A percentile compares a stretch with the other conserved stretches of the same genome.
phyloP scores from a whole-genome alignment of 805 yeast genomes.

The Scheffersomyces stipitis region DNA sequence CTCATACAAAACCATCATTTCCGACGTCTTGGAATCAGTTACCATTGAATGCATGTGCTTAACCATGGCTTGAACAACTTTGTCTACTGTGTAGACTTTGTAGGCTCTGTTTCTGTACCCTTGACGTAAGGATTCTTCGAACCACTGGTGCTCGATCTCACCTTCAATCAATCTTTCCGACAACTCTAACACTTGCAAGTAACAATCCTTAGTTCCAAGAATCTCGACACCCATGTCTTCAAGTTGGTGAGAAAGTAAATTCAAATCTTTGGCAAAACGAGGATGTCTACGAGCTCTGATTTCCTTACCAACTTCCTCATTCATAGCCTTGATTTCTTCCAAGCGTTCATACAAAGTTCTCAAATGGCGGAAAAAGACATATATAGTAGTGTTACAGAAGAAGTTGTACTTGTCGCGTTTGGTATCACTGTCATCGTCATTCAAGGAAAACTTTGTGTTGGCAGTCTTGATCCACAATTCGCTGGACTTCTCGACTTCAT shows the following conservation, averaged over 20 bases:
- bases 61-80: constrained; percentile 68
- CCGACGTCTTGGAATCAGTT: constrained; percentile 76
- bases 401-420: constrained; percentile 64
- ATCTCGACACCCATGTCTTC: constrained; percentile 79
- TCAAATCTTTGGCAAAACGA: constrained; percentile 84
- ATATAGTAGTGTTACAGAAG: constrained; percentile 85
- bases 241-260: constrained; percentile 74
- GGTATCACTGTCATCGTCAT: constrained; percentile 17
- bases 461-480: constrained; percentile 45
- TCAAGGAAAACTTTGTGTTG: constrained; percentile 26
- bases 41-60: constrained; percentile 87
- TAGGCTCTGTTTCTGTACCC: constrained; percentile 93
- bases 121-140: constrained; percentile 93
- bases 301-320: constrained; percentile 70
- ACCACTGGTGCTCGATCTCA: constrained; percentile 89
- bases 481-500: constrained; percentile 36
- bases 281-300: constrained; percentile 61
- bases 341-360: constrained; percentile 80
- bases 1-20: constrained; percentile 79
- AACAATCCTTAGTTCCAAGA: constrained; percentile 60
- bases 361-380: constrained; percentile 84
- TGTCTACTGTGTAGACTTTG: constrained; percentile 89
- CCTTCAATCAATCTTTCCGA: constrained; percentile 82
- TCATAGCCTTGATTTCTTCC: constrained; percentile 69
- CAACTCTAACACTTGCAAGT: constrained; percentile 72